Percentiles rank a stretch among this genome's conserved stretches.
These are phyloP conservation scores for Sphaceloma murrayae DNA, from an alignment of 2,329 filamentous ascomycete genomes.

Conservation along the genomic window DNA sequence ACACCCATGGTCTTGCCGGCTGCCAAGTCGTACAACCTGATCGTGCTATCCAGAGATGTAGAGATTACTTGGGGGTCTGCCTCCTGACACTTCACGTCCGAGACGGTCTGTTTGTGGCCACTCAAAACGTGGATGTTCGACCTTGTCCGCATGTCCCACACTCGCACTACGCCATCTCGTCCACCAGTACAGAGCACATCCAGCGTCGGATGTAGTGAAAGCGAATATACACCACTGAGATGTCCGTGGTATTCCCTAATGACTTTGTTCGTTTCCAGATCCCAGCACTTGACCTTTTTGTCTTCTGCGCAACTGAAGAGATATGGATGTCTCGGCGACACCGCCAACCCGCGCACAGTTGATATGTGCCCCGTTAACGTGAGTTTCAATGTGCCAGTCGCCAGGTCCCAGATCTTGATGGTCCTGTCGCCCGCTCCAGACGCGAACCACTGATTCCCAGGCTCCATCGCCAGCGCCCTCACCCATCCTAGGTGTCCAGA, in stretches of 20 bases:
- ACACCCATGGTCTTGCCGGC: conserved; percentile 95
- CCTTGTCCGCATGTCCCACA: conserved; percentile 97
- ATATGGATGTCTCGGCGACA: conserved; percentile 89
- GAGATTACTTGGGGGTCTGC: conserved; percentile 93
- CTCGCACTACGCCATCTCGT: conserved; percentile 83
- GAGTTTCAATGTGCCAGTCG: conserved; percentile 70
- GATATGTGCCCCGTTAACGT: conserved; percentile 93
- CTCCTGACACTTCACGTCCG: conserved; percentile 85
- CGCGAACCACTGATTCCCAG: conserved; percentile 95
- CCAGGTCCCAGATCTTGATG: conserved; percentile 98
- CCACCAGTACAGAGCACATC: conserved; percentile 93
- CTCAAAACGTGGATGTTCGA: conserved; percentile 90
- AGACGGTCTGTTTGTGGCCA: conserved; percentile 84
- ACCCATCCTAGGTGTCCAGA: conserved; percentile 97
- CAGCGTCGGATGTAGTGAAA: conserved; percentile 85
- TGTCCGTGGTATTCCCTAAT: conserved; percentile 97
- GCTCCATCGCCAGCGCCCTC: conserved; percentile 77
- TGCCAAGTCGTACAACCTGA: conserved; percentile 88
- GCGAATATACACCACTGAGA: conserved; percentile 86
- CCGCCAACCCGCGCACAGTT: conserved; percentile 81
- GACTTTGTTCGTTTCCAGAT: conserved; percentile 98
- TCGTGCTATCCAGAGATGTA: conserved; percentile 82
- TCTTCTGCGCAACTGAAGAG: conserved; percentile 97
- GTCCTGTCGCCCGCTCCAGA: conserved; percentile 91
- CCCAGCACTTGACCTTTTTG: conserved; percentile 99